Evolutionary conservation across 1,139 yeast species (phyloP).

Genomic region (Eremothecium coryli): DNA sequence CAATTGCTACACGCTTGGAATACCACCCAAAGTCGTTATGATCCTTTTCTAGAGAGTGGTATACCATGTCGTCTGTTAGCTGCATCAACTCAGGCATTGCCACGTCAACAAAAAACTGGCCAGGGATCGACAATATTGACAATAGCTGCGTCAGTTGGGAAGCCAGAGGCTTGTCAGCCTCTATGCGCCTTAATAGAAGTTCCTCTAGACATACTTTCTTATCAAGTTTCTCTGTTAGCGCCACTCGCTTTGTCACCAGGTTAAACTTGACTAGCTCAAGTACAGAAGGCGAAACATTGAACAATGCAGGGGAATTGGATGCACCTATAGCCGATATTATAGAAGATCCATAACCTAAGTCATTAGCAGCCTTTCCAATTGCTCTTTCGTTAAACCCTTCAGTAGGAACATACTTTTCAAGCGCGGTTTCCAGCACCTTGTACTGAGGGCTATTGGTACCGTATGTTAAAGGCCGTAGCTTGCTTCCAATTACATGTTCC

Average conservation of each 20-base stretch:
- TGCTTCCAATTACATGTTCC: slow-evolving; percentile 19
- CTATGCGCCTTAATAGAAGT: slow-evolving; percentile 52
- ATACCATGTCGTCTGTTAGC: slow-evolving; percentile 76
- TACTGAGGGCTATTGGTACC: slow-evolving; percentile 31
- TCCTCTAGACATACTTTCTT: slow-evolving; percentile 32
- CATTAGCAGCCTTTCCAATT: slow-evolving; percentile 51
- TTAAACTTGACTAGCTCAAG: slow-evolving; percentile 60
- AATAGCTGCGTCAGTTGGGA: slow-evolving; percentile 33
- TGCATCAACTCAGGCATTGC: slow-evolving; percentile 56
- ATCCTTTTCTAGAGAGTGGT: slow-evolving; percentile 59
- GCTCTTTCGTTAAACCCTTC: slow-evolving; percentile 62
- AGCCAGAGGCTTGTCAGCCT: slow-evolving; percentile 50
- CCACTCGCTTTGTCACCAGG: slow-evolving; percentile 48
- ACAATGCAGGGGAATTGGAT: slow-evolving; percentile 25
- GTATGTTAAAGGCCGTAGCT: slow-evolving; percentile 24
- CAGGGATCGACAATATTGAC: slow-evolving; percentile 30
- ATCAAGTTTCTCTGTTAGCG: slow-evolving; percentile 26
- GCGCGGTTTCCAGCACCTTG: slow-evolving; percentile 39
- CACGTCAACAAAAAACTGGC: slow-evolving; percentile 27
- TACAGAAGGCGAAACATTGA: slow-evolving; percentile 38
- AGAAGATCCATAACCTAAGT: slow-evolving; percentile 58
- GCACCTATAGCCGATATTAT: slow-evolving; percentile 47
- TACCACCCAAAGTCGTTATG: slow-evolving; percentile 92
- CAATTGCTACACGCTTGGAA: slow-evolving; percentile 64
- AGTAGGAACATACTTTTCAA: slow-evolving; percentile 48